These are phyloP conservation scores for Umbilicus rupestris DNA, from an alignment of 164 flowering plant species.

Conservation along the genomic window DNA sequence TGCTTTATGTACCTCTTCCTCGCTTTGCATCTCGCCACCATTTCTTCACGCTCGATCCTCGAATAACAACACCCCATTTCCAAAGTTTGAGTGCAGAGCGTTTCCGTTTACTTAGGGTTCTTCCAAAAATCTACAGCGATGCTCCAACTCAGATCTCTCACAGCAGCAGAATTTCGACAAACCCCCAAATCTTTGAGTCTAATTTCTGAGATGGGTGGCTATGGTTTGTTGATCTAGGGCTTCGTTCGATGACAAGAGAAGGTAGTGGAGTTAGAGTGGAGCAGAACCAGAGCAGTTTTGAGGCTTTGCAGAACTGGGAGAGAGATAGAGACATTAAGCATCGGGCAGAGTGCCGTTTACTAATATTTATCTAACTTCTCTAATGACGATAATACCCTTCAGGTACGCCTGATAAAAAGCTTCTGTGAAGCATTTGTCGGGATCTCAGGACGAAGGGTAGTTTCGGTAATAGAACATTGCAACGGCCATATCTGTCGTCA, in stretches of 20 bases:
- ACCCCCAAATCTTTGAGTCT: background rate
- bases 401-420: too few relatives aligned
- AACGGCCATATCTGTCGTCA: conserved; percentile 1
- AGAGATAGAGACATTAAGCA: conserved; percentile 10
- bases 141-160: background rate
- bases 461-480: background rate
- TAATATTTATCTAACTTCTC: conserved; percentile 13
- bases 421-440: background rate
- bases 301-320: conserved; percentile 1
- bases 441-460: background rate
- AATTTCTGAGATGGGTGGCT: too few relatives aligned
- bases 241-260: background rate
- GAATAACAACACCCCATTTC: conserved; percentile 73
- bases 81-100: background rate
- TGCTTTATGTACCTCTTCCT: conserved; percentile 84
- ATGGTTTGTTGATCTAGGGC: background rate
- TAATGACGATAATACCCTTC: conserved; percentile 15
- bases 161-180: background rate
- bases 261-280: conserved; percentile 1
- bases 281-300: conserved; percentile 3
- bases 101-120: background rate
- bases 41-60: conserved; percentile 60
- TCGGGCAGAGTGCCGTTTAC: conserved; percentile 30
- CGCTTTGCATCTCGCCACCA: conserved; percentile 74
- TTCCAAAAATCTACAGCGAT: background rate